Evolutionary conservation across 2,329 filamentous ascomycete genomes (phyloP).

Genomic region (Neopestalotiopsis sp.): DNA sequence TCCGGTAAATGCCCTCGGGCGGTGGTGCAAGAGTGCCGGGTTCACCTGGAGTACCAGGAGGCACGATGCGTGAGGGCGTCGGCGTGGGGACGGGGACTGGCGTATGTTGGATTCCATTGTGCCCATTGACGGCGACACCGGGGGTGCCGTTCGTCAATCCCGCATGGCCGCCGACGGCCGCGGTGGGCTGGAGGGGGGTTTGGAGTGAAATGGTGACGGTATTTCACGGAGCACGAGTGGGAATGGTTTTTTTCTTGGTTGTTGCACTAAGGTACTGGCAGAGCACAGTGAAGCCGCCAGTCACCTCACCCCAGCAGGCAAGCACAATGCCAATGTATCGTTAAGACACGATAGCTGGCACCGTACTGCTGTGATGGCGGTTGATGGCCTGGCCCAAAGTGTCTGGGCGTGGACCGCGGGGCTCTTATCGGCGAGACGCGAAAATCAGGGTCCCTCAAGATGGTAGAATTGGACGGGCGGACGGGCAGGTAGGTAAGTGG

Average conservation of each 20-base stretch:
- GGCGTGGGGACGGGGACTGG: conserved; percentile 23
- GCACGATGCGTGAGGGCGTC: conserved; percentile 17
- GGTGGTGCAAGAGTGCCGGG: conserved; percentile 54
- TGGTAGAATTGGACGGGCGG: not conserved
- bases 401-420: conserved; percentile 10
- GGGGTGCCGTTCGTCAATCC: conserved; percentile 27
- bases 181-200: conserved; percentile 31
- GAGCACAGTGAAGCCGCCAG: not conserved
- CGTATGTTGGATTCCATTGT: conserved; percentile 21
- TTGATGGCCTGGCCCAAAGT: not conserved
- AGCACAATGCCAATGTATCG: conserved; percentile 1
- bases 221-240: conserved; percentile 19
- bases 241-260: not conserved
- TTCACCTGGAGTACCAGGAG: conserved; percentile 27
- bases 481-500: not conserved
- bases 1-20: conserved; percentile 64
- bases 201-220: conserved; percentile 43
- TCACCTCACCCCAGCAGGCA: conserved; percentile 6
- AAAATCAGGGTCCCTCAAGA: conserved; percentile 5
- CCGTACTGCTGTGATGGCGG: conserved; percentile 8
- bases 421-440: conserved; percentile 5
- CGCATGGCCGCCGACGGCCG: conserved; percentile 40
- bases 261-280: not conserved
- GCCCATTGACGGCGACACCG: conserved; percentile 32
- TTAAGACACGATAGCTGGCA: not conserved